These are phyloP conservation scores for Penicillium bialowiezense DNA, from an alignment of 495 filamentous ascomycete genomes.

Conservation along the genomic window DNA sequence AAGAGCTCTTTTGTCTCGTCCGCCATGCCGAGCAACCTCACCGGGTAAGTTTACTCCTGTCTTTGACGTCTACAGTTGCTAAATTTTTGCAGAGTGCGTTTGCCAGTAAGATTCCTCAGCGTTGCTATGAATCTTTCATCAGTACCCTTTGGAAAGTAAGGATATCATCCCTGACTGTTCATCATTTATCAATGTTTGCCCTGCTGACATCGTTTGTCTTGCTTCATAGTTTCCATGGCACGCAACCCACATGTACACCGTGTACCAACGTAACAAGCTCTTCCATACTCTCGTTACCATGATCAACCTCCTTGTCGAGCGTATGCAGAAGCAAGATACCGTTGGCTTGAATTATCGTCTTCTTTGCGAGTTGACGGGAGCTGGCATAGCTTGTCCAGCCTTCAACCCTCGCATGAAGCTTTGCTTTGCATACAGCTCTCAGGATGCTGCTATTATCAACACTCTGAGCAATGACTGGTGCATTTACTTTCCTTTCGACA, in stretches of 20 bases:
- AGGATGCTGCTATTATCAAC: constrained; percentile 15
- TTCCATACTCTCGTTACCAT: constrained; percentile 33
- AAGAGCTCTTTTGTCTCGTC: constrained; percentile 65
- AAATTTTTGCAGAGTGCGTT: constrained; percentile 55
- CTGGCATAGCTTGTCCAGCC: constrained; percentile 58
- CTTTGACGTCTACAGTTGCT: not conserved
- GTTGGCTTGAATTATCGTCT: constrained; percentile 53
- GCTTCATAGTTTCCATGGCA: constrained; percentile 64
- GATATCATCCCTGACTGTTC: not conserved
- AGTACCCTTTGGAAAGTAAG: constrained; percentile 68
- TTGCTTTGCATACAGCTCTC: constrained; percentile 21
- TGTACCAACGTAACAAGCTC: constrained; percentile 59
- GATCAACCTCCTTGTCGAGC: constrained; percentile 41
- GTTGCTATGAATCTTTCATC: constrained; percentile 72
- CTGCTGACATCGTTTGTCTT: constrained; percentile 3
- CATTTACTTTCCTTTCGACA: constrained; percentile 21
- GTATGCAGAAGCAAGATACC: constrained; percentile 26
- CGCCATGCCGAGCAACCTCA: constrained; percentile 67
- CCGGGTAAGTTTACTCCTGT: constrained; percentile 48
- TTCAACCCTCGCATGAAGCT: constrained; percentile 60
- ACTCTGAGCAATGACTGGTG: constrained; percentile 14
- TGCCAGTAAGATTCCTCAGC: constrained; percentile 62
- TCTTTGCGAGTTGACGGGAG: constrained; percentile 53
- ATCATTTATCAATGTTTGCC: not conserved
- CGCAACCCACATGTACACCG: constrained; percentile 56